These are phyloP conservation scores for Wickerhamomyces hampshirensis DNA, from an alignment of 805 yeast genomes.

Conservation along the genomic window DNA sequence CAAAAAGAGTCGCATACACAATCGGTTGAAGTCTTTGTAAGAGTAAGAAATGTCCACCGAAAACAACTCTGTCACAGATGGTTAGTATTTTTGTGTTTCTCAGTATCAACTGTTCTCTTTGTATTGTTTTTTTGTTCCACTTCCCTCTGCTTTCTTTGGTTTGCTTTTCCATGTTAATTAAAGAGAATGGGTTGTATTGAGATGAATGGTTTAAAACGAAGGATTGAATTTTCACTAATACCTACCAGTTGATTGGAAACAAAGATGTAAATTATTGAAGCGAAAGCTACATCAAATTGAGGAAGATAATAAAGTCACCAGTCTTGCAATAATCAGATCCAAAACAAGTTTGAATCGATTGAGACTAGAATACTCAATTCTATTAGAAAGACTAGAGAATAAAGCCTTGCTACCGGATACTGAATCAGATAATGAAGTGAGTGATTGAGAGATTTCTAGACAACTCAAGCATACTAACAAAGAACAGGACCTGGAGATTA, in stretches of 20 bases:
- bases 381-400: conserved; percentile 74
- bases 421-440: conserved; percentile 13
- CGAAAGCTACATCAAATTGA: conserved; percentile 68
- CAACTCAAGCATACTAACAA: neutral
- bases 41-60: neutral
- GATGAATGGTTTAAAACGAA: no score
- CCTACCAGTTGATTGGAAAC: conserved; percentile 37
- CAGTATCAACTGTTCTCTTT: no score
- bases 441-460: conserved; percentile 15
- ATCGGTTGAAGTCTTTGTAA: no score
- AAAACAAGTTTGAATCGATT: conserved; percentile 70
- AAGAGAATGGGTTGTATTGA: no score
- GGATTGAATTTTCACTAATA: no score
- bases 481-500: conserved; percentile 8
- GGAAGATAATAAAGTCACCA: conserved; percentile 68
- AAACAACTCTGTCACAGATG: neutral
- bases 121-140: no score
- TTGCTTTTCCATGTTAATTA: neutral
- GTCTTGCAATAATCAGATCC: conserved; percentile 73
- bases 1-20: no score
- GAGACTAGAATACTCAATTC: conserved; percentile 75
- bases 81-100: no score
- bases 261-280: conserved; percentile 69
- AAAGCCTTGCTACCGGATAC: conserved; percentile 30
- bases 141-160: no score